phyloP scores from a whole-genome alignment of 306 rosid genomes.

The Coriaria nepalensis region DNA sequence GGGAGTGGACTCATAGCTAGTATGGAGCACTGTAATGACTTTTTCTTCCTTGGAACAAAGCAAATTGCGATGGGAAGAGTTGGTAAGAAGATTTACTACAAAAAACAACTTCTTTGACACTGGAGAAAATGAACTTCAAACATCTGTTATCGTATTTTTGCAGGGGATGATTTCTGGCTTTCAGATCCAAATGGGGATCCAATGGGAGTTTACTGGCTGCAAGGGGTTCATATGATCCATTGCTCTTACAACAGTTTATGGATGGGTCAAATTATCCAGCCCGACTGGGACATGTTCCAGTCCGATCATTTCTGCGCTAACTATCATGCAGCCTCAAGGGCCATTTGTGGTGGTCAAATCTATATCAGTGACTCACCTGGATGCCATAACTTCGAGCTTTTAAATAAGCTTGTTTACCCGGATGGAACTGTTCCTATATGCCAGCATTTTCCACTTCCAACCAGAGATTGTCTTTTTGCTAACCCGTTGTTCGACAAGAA shows the following conservation, averaged over 20 bases:
- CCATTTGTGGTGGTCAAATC: slow-evolving; percentile 69
- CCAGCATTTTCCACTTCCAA: slow-evolving; percentile 65
- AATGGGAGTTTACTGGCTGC: slow-evolving; percentile 77
- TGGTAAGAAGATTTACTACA: too few relatives aligned
- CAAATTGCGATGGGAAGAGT: too few relatives aligned
- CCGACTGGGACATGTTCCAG: slow-evolving; percentile 97
- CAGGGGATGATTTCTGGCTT: slow-evolving; percentile 95
- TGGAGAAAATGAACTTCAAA: too few relatives aligned
- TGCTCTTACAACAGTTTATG: slow-evolving; percentile 87
- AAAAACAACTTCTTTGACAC: too few relatives aligned
- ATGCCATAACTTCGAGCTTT: slow-evolving; percentile 56
- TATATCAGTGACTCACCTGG: slow-evolving; percentile 68
- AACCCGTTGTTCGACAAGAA: slow-evolving; percentile 56
- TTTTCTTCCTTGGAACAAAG: slow-evolving; percentile 72
- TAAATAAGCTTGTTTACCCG: slow-evolving; percentile 64
- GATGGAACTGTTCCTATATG: slow-evolving; percentile 74
- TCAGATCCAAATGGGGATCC: slow-evolving; percentile 85
- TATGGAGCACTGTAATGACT: slow-evolving; percentile 91
- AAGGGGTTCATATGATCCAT: slow-evolving; percentile 85
- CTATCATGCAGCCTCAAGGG: slow-evolving; percentile 84
- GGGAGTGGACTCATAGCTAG: slow-evolving; percentile 72
- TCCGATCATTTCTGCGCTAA: slow-evolving; percentile 72
- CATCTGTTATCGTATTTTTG: background rate
- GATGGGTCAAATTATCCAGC: slow-evolving; percentile 86
- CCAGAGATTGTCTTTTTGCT: slow-evolving; percentile 74